Base-by-base conservation (phyloP, 768 basidiomycete species). In the Suillus placidus region DNA sequence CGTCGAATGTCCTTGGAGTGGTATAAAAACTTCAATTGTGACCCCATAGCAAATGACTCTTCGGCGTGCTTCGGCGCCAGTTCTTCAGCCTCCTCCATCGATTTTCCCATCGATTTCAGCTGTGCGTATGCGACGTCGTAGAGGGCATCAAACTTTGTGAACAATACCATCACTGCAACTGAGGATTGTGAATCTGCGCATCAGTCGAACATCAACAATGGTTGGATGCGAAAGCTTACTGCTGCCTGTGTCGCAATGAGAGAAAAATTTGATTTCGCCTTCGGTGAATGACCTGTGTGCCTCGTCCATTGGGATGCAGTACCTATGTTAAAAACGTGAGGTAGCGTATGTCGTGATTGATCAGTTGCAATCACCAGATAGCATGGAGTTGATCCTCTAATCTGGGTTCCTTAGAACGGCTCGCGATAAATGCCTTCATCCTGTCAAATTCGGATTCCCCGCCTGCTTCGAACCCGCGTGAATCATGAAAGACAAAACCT, bases 101-200 rank as follows among this genome's bases (percentile, higher is more conserved):
- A 63, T 49, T 67, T 20, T 23, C 66, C 71, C 23, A 69, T 57
- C 30, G 62, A 52, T 49, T 63, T 16, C 9, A 72, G 64, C 34
- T 62, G 18, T 9, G 68, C 56, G 51, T 68, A 75, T 60, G 72
- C 72, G 61, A 69, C 62, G 34, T 18, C 42, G 56, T 73, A 61
- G 12, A 78, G 62, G 32, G 69, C 74, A 64, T 81, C 80, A 55
- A 75, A 75, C 64, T 80, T 81, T 2, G 78, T 80, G 69, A 82
- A 80, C 40, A 82, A 60, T 0, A 72, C 74, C 34, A 82, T 70
- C 3, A 81, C 75, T 8, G 80, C 80, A 30, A 81, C 81, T 81
- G 40, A 30, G 37, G 6, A 8, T 2, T 30, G 12, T 35, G 12
- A 65, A 26, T 26, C 26, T 26, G 26, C 26, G 26, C 26, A 61